These are phyloP conservation scores for Pseudonitzschia multiseries DNA, from an alignment of 108 stramenopile genomes.

Conservation along the genomic window DNA sequence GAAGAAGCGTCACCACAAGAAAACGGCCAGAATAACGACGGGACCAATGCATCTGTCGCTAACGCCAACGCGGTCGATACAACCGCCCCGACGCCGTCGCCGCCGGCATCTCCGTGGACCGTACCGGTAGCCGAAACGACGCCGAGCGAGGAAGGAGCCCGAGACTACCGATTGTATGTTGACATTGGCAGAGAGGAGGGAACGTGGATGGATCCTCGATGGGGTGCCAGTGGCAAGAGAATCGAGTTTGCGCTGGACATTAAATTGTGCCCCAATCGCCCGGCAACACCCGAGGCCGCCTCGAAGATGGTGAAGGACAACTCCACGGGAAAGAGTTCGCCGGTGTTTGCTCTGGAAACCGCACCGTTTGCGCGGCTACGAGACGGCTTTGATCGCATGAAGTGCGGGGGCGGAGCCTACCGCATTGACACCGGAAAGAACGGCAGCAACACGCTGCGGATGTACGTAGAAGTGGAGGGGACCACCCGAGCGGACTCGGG, in stretches of 20 bases:
- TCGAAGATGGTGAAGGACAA: slow-evolving; percentile 57
- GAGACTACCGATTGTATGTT: slow-evolving; percentile 53
- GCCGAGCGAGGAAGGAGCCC: slow-evolving; percentile 19
- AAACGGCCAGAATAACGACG: slow-evolving; percentile 11
- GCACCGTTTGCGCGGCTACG: slow-evolving; percentile 52
- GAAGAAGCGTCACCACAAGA: background rate
- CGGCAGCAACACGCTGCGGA: slow-evolving; percentile 46
- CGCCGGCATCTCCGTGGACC: background rate
- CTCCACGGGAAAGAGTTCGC: slow-evolving; percentile 37
- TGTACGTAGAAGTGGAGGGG: slow-evolving; percentile 60
- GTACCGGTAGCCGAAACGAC: background rate
- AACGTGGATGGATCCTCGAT: slow-evolving; percentile 84
- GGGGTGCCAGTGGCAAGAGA: slow-evolving; percentile 70
- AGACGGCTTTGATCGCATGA: slow-evolving; percentile 69
- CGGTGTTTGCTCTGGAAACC: slow-evolving; percentile 33
- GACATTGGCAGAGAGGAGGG: slow-evolving; percentile 77
- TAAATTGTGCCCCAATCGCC: slow-evolving; percentile 26
- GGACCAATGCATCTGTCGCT: background rate
- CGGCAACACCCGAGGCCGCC: slow-evolving; percentile 27
- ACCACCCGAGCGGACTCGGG: slow-evolving; percentile 23
- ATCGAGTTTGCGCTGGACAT: slow-evolving; percentile 72
- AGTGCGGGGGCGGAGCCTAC: slow-evolving; percentile 52
- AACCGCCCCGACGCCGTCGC: background rate
- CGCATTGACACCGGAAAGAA: slow-evolving; percentile 48
- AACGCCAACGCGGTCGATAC: background rate